These are phyloP conservation scores for Coemansia sp. DNA, from an alignment of 192 early-diverging fungal genomes.

Conservation along the genomic window DNA sequence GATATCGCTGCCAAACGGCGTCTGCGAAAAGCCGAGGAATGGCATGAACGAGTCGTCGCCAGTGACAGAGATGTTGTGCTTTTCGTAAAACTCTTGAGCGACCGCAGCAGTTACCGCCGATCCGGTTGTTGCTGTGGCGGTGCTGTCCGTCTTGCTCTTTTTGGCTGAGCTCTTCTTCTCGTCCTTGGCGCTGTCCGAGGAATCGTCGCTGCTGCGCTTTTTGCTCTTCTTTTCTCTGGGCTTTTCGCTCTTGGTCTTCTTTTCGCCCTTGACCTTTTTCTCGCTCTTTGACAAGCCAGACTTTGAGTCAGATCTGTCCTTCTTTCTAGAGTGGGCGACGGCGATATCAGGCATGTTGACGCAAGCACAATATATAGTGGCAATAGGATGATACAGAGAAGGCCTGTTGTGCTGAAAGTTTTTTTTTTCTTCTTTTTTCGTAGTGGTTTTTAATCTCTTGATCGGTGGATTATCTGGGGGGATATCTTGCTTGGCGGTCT, in stretches of 20 bases:
- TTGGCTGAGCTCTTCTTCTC: constrained; percentile 21
- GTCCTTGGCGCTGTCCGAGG: constrained; percentile 8
- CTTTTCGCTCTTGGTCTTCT: constrained; percentile 29
- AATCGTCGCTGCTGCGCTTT: constrained; percentile 32
- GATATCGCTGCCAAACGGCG: constrained; percentile 67
- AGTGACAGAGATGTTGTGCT: constrained; percentile 62
- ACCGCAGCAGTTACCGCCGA: constrained; percentile 20
- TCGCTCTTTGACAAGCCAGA: constrained; percentile 19
- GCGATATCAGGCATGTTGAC: constrained; percentile 19
- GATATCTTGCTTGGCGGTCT: background rate
- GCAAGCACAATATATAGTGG: background rate
- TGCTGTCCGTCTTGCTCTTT: constrained; percentile 29
- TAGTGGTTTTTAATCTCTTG: background rate
- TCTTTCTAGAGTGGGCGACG: constrained; percentile 9
- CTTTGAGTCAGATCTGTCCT: constrained; percentile 1
- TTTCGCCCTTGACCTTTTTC: constrained; percentile 26
- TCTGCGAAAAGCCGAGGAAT: constrained; percentile 72
- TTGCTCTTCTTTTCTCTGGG: constrained; percentile 19
- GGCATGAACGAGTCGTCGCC: constrained; percentile 59
- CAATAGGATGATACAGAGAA: background rate
- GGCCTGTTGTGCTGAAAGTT: background rate
- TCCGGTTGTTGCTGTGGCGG: background rate
- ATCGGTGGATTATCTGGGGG: background rate
- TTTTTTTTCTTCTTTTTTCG: constrained; percentile 2
- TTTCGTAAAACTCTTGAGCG: constrained; percentile 55